phyloP scores from a whole-genome alignment of 306 rosid genomes.

The Glycyrrhiza uralensis region DNA sequence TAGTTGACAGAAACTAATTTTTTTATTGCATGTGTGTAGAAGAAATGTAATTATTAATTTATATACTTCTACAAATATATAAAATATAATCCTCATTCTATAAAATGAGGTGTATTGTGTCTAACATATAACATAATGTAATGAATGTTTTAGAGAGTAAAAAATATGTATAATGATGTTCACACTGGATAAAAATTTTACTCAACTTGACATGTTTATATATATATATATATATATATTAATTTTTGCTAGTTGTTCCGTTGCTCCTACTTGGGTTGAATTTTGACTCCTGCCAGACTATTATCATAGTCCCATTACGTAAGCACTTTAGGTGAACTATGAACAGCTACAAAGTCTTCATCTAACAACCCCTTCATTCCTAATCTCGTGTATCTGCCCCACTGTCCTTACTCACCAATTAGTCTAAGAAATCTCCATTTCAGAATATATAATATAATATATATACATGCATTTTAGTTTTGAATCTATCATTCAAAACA shows the following conservation, averaged over 20 bases:
- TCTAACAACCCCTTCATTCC: slow-evolving; percentile 3
- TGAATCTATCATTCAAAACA: too few species aligned
- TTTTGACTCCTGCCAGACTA: slow-evolving; percentile 4
- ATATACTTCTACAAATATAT: too few species aligned
- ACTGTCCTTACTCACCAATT: background rate
- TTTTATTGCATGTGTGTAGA: too few species aligned
- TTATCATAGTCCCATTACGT: background rate
- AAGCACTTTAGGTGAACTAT: slow-evolving; percentile 13
- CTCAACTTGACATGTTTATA: background rate
- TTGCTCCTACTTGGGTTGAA: background rate
- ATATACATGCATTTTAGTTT: too few species aligned
- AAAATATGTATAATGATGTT: background rate
- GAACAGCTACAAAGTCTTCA: background rate
- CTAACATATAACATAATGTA: too few species aligned
- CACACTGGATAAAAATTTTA: background rate
- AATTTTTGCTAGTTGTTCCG: slow-evolving; percentile 15
- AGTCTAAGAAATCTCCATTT: background rate
- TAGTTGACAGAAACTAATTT: too few species aligned
- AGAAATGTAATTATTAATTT: too few species aligned
- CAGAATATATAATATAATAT: too few species aligned
- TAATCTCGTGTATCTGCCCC: background rate
- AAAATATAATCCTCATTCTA: too few species aligned
- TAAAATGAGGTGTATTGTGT: too few species aligned
- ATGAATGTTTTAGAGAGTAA: background rate
- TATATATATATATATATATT: too few species aligned